These are phyloP conservation scores for Salvia hispanica DNA, from an alignment of 257 asterid species.

Conservation along the genomic window DNA sequence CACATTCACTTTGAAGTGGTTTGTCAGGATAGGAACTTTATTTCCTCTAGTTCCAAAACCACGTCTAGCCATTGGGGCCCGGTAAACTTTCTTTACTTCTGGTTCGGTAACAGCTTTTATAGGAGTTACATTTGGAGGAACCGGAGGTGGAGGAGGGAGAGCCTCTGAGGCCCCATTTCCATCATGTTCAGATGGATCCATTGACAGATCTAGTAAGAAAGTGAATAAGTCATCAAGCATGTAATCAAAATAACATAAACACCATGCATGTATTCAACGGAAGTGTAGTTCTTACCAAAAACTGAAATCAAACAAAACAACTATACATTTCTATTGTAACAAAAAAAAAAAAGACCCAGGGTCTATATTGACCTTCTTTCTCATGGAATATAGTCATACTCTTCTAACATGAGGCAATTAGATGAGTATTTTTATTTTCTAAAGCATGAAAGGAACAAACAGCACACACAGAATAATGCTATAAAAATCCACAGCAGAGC, in stretches of 20 bases:
- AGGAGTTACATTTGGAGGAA: slow-evolving; percentile 68
- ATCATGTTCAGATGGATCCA: slow-evolving; percentile 46
- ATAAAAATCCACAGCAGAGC: not conserved
- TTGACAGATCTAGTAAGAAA: slow-evolving; percentile 22
- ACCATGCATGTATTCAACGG: not conserved
- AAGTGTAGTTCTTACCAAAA: not conserved
- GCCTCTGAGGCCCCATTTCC: slow-evolving; percentile 58
- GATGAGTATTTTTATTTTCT: not conserved
- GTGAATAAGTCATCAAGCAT: slow-evolving; percentile 9
- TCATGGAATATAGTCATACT: not conserved
- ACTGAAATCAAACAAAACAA: not conserved
- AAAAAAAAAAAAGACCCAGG: not conserved
- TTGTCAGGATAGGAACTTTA: slow-evolving; percentile 68
- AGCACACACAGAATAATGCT: not conserved
- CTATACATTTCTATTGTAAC: not conserved
- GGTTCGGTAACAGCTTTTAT: slow-evolving; percentile 50
- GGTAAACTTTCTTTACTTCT: slow-evolving; percentile 50
- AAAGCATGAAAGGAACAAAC: not conserved
- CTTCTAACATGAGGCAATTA: not conserved
- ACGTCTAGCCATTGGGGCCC: slow-evolving; percentile 81
- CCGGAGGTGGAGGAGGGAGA: slow-evolving; percentile 87
- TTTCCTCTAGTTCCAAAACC: slow-evolving; percentile 77
- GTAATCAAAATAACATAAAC: not conserved
- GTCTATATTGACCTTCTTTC: not conserved
- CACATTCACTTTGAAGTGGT: slow-evolving; percentile 83